These are phyloP conservation scores for Populus nigra DNA, from an alignment of 345 rosid species.

Conservation along the genomic window DNA sequence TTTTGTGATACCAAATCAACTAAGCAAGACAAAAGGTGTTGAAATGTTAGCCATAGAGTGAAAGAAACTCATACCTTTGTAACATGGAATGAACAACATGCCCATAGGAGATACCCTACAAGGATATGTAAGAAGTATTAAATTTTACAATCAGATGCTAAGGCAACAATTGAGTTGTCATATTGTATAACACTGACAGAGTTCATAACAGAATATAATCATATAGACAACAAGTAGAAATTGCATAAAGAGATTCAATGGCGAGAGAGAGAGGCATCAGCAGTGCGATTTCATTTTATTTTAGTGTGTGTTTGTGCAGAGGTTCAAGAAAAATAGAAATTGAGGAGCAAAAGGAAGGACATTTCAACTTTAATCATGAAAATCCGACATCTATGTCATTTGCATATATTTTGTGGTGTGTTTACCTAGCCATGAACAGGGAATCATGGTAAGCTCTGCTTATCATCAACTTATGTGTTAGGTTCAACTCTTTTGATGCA, in stretches of 20 bases:
- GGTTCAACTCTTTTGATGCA: slow-evolving; percentile 64
- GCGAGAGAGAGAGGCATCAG: too few species aligned
- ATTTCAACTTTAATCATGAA: background rate
- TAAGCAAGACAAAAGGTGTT: background rate
- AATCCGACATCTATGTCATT: background rate
- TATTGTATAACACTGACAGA: background rate
- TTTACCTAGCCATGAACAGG: slow-evolving; percentile 90
- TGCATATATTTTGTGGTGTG: background rate
- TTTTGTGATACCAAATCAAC: background rate
- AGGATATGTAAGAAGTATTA: background rate
- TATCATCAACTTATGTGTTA: slow-evolving; percentile 74
- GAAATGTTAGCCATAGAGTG: background rate
- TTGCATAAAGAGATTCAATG: background rate
- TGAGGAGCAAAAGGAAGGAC: background rate
- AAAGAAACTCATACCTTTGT: slow-evolving; percentile 59
- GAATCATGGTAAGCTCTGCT: slow-evolving; percentile 99
- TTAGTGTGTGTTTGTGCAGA: background rate
- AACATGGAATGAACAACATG: slow-evolving; percentile 95
- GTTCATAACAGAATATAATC: background rate
- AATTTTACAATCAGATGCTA: slow-evolving; percentile 5
- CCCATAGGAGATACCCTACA: slow-evolving; percentile 94
- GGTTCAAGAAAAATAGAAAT: background rate
- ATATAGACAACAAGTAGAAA: background rate
- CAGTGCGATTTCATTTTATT: background rate
- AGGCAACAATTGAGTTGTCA: too few species aligned